Conservation (phyloP, 2,329 filamentous ascomycete species). For the Penicillium paneum region DNA sequence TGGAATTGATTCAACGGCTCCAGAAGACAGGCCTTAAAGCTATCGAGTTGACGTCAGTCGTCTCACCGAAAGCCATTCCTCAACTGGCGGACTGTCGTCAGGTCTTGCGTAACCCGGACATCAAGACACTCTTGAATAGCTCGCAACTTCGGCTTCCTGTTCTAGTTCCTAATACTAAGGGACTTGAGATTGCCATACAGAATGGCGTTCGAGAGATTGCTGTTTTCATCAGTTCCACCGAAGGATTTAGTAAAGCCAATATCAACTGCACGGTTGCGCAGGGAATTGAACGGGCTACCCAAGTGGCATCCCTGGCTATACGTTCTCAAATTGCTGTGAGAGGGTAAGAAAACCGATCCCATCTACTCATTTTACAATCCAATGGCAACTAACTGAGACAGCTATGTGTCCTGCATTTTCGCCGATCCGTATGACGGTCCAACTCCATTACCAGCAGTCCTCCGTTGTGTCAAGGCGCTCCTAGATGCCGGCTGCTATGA, state of each 20-base stretch:
- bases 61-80: constrained; percentile 79
- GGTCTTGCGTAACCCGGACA: constrained; percentile 14
- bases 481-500: constrained; percentile 87
- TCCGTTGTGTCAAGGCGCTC: constrained; percentile 56
- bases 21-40: constrained; percentile 65
- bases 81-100: constrained; percentile 55
- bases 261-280: constrained; percentile 42
- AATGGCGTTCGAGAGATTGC: constrained; percentile 38
- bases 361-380: too few relatives aligned
- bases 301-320: constrained; percentile 32
- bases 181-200: constrained; percentile 56
- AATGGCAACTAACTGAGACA: not conserved
- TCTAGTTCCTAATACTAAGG: constrained; percentile 42
- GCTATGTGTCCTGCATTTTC: constrained; percentile 44
- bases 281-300: constrained; percentile 34
- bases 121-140: constrained; percentile 54
- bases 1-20: constrained; percentile 69
- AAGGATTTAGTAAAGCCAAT: constrained; percentile 45
- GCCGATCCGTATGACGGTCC: constrained; percentile 52
- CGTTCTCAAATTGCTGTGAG: constrained; percentile 32
- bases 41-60: constrained; percentile 80
- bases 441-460: constrained; percentile 49
- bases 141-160: constrained; percentile 35
- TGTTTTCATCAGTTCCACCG: constrained; percentile 43
- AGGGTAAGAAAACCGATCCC: constrained; percentile 20